Evolutionary conservation across 495 filamentous ascomycete species (phyloP).

Genomic region (Penicillium verhagenii): DNA sequence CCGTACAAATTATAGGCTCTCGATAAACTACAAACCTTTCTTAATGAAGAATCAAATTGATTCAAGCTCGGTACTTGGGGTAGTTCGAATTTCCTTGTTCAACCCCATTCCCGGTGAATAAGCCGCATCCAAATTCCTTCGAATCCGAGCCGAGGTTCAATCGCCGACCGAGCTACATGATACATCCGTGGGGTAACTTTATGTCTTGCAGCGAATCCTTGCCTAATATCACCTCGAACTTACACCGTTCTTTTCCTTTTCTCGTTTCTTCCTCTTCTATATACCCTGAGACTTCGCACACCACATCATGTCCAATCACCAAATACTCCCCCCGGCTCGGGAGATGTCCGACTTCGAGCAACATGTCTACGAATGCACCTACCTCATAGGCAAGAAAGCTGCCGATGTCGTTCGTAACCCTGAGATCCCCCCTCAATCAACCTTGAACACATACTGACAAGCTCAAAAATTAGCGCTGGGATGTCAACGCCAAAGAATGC

Average conservation of each 20-base stretch:
- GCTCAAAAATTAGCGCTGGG: constrained; percentile 32
- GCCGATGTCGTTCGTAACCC: constrained; percentile 19
- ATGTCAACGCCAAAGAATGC: constrained; percentile 28
- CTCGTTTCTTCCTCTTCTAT: neutral
- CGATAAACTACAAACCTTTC: too few relatives aligned
- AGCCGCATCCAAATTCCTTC: neutral
- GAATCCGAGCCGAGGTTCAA: neutral
- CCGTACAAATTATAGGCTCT: too few relatives aligned
- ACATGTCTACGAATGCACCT: constrained; percentile 29
- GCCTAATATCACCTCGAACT: neutral
- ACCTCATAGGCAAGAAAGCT: constrained; percentile 20
- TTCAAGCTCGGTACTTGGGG: too few relatives aligned
- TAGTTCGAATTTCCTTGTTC: too few relatives aligned
- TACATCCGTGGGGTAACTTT: neutral
- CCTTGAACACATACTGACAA: too few relatives aligned
- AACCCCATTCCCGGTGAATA: neutral
- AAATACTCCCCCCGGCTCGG: constrained; percentile 23
- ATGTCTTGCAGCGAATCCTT: neutral
- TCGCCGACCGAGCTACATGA: neutral
- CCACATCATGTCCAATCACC: constrained; percentile 18
- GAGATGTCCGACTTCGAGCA: constrained; percentile 36
- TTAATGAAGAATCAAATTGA: too few relatives aligned
- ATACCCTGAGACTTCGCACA: neutral
- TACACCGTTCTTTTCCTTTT: neutral
- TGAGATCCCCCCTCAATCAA: neutral